Base-by-base conservation (phyloP, 2,329 filamentous ascomycete species). In the Colletotrichum lindemuthianum region DNA sequence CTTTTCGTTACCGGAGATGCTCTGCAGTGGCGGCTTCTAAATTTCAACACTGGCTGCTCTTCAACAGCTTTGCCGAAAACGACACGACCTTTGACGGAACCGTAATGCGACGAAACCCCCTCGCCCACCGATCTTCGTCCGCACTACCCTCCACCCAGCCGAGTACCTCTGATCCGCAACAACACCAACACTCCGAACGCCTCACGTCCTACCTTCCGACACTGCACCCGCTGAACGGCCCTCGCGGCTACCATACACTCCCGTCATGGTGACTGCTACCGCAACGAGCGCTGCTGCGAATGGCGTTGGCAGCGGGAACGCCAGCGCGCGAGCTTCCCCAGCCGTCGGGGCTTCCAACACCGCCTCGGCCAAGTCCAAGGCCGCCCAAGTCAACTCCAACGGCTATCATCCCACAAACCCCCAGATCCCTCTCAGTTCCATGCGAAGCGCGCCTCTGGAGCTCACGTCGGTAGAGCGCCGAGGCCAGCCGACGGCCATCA, bases 401-500 rank as follows among this genome's bases (percentile, higher is more conserved):
- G 82, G 82, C 67, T 82, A 84, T 60, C 82, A 85, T 67, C 80
- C 83, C 9, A 70, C 79, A 39, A 86, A 85, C 63, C 75, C 82
- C 4, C 82, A 82, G 53, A 75, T 78, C 44, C 82, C 84, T 11
- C 78, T 88, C 43, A 88, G 86, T 71, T 82, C 84, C 37, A 80
- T 88, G 79, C 78, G 77, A 44, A 88, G 84, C 69, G 67, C 81
- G 63, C 88, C 93, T 50, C 82, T 99, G 66, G 94, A 98, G 72
- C 81, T 98, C 70, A 88, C 88, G 54, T 97, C 93, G 1, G 96
- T 99, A 66, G 96, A 98, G 81, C 90, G 95, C 73, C 90, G 93
- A 77, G 94, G 93, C 56, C 91, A 96, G 71, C 87, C 92, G 32
- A 92, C 88, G 36, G 88, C 90, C 55, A 88, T 88, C 70, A 88